Conservation (phyloP, 140 eudicot genomes). For the Stevia rebaudiana region DNA sequence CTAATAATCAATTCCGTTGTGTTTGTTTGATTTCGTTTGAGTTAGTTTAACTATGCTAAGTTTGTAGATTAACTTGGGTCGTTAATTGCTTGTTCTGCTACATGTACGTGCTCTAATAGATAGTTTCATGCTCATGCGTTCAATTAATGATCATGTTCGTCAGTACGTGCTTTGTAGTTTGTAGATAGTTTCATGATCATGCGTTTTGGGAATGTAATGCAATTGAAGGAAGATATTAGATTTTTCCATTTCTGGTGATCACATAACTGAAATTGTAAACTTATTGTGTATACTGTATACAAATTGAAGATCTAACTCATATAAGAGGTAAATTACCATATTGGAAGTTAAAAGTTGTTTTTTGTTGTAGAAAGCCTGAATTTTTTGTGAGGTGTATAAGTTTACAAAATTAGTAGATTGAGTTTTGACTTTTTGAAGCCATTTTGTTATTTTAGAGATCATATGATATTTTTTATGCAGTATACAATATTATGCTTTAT, state of each 20-base stretch:
- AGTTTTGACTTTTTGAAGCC: conserved; percentile 5
- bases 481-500: background rate
- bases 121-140: no score
- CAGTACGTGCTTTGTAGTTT: no score
- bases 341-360: background rate
- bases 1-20: conserved; percentile 2
- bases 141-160: no score
- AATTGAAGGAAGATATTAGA: conserved; percentile 1
- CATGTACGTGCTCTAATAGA: background rate
- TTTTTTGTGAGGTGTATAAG: background rate
- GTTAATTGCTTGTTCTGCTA: conserved; percentile 5
- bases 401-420: background rate
- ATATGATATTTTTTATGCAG: conserved; percentile 1
- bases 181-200: conserved; percentile 16
- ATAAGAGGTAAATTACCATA: no score
- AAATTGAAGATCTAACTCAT: no score
- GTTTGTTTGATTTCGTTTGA: background rate
- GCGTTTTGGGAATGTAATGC: no score
- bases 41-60: conserved; percentile 17
- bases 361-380: background rate
- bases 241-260: background rate
- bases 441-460: background rate
- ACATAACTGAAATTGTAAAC: background rate
- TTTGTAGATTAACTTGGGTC: conserved; percentile 15
- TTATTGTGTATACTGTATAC: no score